Evolutionary conservation across 192 early-diverging fungal species (phyloP).

Genomic region (Spizellomyces punctatus): DNA sequence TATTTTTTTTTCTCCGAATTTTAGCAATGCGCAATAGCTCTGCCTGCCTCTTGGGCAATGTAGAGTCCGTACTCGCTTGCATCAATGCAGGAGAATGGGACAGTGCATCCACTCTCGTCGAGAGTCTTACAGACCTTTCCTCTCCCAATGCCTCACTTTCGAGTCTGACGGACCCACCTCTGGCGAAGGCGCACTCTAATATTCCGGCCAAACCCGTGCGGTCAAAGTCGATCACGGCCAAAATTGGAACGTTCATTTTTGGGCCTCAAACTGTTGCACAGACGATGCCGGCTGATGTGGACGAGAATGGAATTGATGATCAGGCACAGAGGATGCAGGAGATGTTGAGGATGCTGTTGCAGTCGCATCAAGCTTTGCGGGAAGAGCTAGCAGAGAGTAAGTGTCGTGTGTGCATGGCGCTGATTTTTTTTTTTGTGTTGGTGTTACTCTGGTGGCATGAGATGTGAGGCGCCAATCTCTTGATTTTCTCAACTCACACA

Average conservation of each 20-base stretch:
- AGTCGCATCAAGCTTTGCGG: not conserved
- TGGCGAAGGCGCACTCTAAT: too few species aligned
- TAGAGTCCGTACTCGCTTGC: too few species aligned
- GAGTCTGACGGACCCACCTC: too few species aligned
- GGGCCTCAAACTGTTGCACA: not conserved
- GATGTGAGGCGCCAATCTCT: not conserved
- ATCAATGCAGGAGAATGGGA: too few species aligned
- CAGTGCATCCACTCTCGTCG: too few species aligned
- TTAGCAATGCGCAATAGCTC: too few species aligned
- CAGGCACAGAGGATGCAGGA: constrained; percentile 1
- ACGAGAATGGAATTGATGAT: not conserved
- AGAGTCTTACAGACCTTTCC: too few species aligned
- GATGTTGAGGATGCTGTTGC: not conserved
- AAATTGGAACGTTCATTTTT: not conserved
- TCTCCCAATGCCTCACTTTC: too few species aligned
- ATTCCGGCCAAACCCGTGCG: not conserved
- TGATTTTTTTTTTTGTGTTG: not conserved
- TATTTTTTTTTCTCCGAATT: too few species aligned
- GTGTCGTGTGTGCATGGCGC: not conserved
- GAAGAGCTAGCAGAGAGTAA: not conserved
- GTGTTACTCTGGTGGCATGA: not conserved
- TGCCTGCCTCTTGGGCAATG: too few species aligned
- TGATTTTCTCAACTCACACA: not conserved
- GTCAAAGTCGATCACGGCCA: not conserved
- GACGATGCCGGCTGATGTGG: not conserved